Evolutionary conservation across 768 basidiomycete species (phyloP).

Genomic region (Dentipellis fragilis): DNA sequence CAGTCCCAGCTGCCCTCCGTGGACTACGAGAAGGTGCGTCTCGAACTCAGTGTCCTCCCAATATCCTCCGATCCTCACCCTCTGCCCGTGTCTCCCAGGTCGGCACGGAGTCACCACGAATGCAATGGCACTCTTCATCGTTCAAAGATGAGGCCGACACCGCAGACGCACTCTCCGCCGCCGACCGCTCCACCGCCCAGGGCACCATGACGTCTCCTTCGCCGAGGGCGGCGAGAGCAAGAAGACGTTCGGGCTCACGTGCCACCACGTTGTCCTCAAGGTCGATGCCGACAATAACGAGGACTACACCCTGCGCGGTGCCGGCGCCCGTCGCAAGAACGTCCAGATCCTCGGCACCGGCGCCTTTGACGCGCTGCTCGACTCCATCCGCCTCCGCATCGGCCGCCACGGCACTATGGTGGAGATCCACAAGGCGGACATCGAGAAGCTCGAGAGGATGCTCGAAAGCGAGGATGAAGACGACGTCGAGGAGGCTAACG

Average conservation of each 20-base stretch:
- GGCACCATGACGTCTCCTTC: slow-evolving; percentile 24
- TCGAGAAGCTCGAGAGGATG: neutral
- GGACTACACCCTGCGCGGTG: slow-evolving; percentile 12
- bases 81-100: too few species aligned
- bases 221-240: slow-evolving; percentile 9
- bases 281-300: slow-evolving; percentile 14
- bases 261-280: slow-evolving; percentile 14
- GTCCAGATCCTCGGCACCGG: neutral
- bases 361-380: neutral
- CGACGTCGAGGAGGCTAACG: neutral
- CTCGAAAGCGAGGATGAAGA: neutral
- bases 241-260: slow-evolving; percentile 21
- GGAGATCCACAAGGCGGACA: neutral
- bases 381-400: neutral
- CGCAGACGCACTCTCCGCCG: too few species aligned
- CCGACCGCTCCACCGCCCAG: slow-evolving; percentile 1
- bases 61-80: too few species aligned
- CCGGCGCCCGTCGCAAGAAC: neutral
- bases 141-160: too few species aligned
- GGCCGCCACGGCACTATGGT: neutral
- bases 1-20: too few species aligned
- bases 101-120: too few species aligned
- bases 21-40: too few species aligned
- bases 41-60: too few species aligned
- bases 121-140: too few species aligned